Evolutionary conservation across 257 asterid genomes (phyloP), one percentile per base, ranked within the genome.

Genomic region (Prunella vulgaris): DNA sequence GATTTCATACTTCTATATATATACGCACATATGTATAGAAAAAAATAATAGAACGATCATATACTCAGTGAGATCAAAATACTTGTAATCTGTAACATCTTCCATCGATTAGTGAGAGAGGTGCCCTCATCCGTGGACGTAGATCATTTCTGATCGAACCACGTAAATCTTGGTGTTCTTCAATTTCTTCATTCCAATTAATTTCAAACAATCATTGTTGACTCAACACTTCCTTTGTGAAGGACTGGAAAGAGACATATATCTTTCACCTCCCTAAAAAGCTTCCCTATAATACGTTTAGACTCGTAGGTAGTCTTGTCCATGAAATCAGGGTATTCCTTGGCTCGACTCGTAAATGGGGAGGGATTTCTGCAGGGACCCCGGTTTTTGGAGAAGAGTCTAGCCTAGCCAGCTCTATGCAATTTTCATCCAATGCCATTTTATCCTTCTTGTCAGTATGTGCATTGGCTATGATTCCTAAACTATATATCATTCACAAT

Each of bases 301-400:
- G 98, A 93, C 57, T 1, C 57, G 8, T 93, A 93, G 12, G 76
- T 78, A 2, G 74, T 5, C 79, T 85, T 88, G 78, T 90, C 96
- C 98, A 93, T 93, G 85, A 93, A 93, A 73, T 93, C 98, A 0
- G 98, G 98, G 56, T 85, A 93, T 30, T 81, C 89, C 77, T 83
- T 88, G 30, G n/a, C n/a, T n/a, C n/a, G n/a, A 80, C 93, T 3
- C 97, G 96, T 9, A 93, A 70, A 22, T 83, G 14, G 25, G 92
- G 20, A 4, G 98, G 95, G 69, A 93, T 88, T 77, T 74, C 89
- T 3, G 98, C 98, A 0, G 98, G 97, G 66, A 93, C 67, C 7
- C 97, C 98, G 0, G 98, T 93, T 70, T 90, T 90, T 80, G 0
- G 98, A 86, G 80, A 71, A 82, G 54, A 92, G 73, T 60, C 38